These are phyloP conservation scores for Austropuccinia psidii DNA, from an alignment of 1,284 basidiomycete genomes.

Conservation along the genomic window DNA sequence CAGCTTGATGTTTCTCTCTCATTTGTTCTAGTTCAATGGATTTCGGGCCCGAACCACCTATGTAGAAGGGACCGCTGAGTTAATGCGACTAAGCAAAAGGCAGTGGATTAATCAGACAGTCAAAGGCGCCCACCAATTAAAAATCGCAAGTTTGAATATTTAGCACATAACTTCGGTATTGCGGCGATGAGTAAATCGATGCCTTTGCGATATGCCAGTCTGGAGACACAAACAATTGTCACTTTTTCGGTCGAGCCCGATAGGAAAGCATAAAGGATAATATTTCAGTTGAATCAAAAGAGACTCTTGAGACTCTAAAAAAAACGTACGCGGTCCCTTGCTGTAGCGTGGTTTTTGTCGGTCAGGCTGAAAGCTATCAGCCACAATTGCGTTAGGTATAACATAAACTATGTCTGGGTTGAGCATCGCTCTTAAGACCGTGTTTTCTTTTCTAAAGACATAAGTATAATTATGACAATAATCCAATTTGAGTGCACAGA, in stretches of 20 bases:
- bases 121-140: conserved; percentile 60
- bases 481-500: neutral
- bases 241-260: conserved; percentile 53
- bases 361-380: conserved; percentile 61
- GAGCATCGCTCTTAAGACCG: conserved; percentile 74
- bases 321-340: conserved; percentile 20
- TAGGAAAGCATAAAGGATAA: neutral
- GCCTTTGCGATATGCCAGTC: conserved; percentile 94
- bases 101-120: neutral
- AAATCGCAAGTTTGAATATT: conserved; percentile 77
- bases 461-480: conserved; percentile 43
- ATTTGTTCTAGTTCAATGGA: conserved; percentile 91
- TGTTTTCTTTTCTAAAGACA: conserved; percentile 63
- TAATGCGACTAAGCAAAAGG: neutral
- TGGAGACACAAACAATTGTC: conserved; percentile 85
- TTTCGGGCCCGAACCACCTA: conserved; percentile 83
- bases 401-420: conserved; percentile 68
- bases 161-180: conserved; percentile 76
- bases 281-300: neutral
- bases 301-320: neutral
- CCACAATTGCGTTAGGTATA: conserved; percentile 88
- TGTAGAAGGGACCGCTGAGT: neutral
- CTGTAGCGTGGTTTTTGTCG: conserved; percentile 14
- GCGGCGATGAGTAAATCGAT: conserved; percentile 89
- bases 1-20: conserved; percentile 65